Conservation (phyloP, 2,329 filamentous ascomycete species). For the Pseudocercospora musae region DNA sequence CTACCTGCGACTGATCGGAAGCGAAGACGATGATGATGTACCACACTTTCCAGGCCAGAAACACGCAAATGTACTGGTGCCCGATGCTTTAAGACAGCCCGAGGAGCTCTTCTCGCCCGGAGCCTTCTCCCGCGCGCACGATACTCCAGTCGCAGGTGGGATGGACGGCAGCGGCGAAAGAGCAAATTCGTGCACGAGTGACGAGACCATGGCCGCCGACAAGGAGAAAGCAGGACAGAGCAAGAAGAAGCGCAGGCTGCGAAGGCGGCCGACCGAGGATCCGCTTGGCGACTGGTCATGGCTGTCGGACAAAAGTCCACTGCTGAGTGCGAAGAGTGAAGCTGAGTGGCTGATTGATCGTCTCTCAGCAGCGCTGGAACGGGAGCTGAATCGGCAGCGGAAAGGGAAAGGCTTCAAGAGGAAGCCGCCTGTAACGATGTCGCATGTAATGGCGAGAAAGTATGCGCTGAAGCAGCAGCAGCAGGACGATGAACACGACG, state of each 20-base stretch:
- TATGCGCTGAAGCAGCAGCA: background rate
- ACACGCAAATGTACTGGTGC: background rate
- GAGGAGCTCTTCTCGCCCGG: background rate
- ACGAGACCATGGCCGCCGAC: constrained; percentile 3
- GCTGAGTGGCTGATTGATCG: constrained; percentile 70
- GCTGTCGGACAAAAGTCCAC: constrained; percentile 65
- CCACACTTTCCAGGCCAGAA: constrained; percentile 26
- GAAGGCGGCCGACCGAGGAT: constrained; percentile 22
- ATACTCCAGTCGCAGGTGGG: background rate
- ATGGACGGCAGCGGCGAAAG: background rate
- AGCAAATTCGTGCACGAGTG: background rate
- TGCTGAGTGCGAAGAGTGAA: constrained; percentile 67
- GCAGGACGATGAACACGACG: background rate
- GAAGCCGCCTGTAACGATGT: constrained; percentile 32
- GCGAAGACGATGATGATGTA: constrained; percentile 39
- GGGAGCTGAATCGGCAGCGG: constrained; percentile 42
- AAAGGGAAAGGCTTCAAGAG: constrained; percentile 29
- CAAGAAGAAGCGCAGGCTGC: constrained; percentile 13
- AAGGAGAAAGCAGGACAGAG: constrained; percentile 16
- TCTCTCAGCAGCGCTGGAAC: constrained; percentile 56
- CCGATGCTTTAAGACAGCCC: background rate
- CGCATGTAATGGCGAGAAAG: constrained; percentile 17
- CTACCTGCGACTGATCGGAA: constrained; percentile 47
- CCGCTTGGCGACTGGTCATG: constrained; percentile 60
- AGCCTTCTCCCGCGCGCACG: background rate